Percentiles rank a stretch among this genome's conserved stretches.
Evolutionary conservation across 2,329 filamentous ascomycete species (phyloP).

Genomic region (Scedosporium minutisporum): DNA sequence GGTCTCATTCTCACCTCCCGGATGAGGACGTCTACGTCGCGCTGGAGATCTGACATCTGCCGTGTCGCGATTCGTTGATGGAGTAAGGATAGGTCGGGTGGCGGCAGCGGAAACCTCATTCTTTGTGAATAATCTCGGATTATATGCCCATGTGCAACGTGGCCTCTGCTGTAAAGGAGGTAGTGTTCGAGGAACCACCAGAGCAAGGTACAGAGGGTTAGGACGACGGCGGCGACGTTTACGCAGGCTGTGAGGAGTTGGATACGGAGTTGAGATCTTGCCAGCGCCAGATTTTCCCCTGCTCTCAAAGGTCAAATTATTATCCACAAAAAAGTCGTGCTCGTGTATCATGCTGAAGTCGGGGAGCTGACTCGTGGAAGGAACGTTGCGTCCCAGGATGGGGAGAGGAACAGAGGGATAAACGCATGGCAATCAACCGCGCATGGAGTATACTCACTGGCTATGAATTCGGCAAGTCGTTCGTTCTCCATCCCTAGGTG

Average conservation of each 20-base stretch:
- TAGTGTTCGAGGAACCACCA: not conserved
- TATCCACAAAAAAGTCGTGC: not conserved
- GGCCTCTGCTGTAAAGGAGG: not conserved
- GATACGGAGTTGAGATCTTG: not conserved
- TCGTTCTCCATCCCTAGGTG: not conserved
- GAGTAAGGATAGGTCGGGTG: not conserved
- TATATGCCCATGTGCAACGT: not conserved
- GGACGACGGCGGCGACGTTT: not conserved
- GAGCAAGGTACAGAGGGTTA: not conserved
- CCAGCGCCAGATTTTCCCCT: not conserved
- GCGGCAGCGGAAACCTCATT: not conserved
- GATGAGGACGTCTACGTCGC: not conserved
- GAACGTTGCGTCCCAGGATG: too few relatives aligned
- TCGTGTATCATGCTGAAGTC: not conserved
- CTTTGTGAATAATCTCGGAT: not conserved
- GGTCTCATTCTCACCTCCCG: not conserved
- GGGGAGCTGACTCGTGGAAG: not conserved
- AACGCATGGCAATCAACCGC: not conserved
- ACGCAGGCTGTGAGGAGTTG: not conserved
- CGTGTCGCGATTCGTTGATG: not conserved
- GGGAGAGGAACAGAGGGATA: not conserved
- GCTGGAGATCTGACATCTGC: not conserved
- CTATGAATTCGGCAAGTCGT: not conserved
- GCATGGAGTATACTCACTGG: not conserved
- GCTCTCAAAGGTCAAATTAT: not conserved